Evolutionary conservation across 176 grass and related monocot species (phyloP), one percentile per base, ranked within the genome.

Genomic region (Echinochloa phyllopogon): DNA sequence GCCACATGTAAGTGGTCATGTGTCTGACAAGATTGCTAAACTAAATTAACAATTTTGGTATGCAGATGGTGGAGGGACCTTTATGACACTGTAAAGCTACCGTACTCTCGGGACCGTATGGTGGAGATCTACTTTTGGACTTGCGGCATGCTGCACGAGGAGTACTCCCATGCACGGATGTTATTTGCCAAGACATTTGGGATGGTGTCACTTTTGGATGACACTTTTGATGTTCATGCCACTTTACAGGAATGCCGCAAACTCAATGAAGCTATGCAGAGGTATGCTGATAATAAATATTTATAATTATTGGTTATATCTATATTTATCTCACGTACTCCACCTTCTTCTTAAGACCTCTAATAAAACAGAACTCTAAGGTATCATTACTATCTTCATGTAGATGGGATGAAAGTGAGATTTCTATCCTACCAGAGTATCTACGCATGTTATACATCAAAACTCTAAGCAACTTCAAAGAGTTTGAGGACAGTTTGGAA

Each of bases 61-160:
- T 75, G 52, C 7, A 77, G 74, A 25, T 77, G 74, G 74, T 77
- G 74, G 74, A 77, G 53, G 55, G 55, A 77, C 16, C 55, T 77
- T 4, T 77, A 77, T 4, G 24, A 76, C 37, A 58, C 52, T 15
- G 74, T 59, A 20, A 76, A 76, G 2, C 52, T 76, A 24, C 13
- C 10, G 0, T 76, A 76, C 0, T 17, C 74, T 42, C 74, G 74
- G 2, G 74, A 76, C 37, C 74, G 52, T 17, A 42, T 76, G 51
- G 74, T 76, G 25, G 74, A 76, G 74, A 24, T 15, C 4, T 76
- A 40, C 74, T 76, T 58, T 16, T 76, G 74, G 74, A 76, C 52
- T 0, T 76, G 52, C 11, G 51, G 51, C 0, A 41, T 76, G 74
- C 11, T 58, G 3, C 74, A 76, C 16, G 74, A 76, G 36, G 72